These are phyloP conservation scores for Yamadazyma oceani DNA, from an alignment of 1,139 yeast species.

Conservation along the genomic window DNA sequence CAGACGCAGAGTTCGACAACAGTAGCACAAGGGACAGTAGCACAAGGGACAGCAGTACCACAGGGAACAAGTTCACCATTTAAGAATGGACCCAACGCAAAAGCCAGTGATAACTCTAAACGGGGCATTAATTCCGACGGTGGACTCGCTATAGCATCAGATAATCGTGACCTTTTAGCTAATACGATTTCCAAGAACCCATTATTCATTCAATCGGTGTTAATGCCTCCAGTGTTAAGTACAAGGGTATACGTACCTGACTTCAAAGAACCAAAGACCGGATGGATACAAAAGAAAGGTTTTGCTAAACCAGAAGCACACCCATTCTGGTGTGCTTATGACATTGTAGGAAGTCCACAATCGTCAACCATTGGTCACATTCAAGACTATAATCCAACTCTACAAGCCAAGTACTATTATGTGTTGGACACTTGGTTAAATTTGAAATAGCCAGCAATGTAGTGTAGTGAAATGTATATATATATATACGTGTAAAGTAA, in stretches of 20 bases:
- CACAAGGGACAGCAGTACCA: conserved; percentile 1
- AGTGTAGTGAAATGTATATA: neutral
- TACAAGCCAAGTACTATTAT: conserved; percentile 14
- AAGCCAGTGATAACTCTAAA: too few species aligned
- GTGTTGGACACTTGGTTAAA: conserved; percentile 23
- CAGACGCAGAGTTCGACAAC: too few species aligned
- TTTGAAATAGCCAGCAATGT: conserved; percentile 6
- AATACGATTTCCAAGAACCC: conserved; percentile 21
- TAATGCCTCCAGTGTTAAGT: conserved; percentile 25
- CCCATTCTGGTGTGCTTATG: conserved; percentile 38
- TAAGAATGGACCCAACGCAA: too few species aligned
- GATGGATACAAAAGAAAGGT: conserved; percentile 16
- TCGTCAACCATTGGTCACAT: conserved; percentile 18
- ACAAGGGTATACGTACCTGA: conserved; percentile 16
- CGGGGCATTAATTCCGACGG: neutral
- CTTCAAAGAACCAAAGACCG: conserved; percentile 23
- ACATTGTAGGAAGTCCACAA: conserved; percentile 29
- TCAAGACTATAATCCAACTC: conserved; percentile 15
- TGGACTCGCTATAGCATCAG: neutral
- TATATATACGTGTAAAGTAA: neutral
- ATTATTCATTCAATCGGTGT: conserved; percentile 19
- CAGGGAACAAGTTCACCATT: conserved; percentile 6
- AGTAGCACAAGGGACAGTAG: conserved; percentile 8
- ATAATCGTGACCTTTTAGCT: neutral
- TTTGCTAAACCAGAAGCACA: conserved; percentile 20